Conservation (phyloP, 352 stramenopile species). For the Pythium dissotocum region DNA sequence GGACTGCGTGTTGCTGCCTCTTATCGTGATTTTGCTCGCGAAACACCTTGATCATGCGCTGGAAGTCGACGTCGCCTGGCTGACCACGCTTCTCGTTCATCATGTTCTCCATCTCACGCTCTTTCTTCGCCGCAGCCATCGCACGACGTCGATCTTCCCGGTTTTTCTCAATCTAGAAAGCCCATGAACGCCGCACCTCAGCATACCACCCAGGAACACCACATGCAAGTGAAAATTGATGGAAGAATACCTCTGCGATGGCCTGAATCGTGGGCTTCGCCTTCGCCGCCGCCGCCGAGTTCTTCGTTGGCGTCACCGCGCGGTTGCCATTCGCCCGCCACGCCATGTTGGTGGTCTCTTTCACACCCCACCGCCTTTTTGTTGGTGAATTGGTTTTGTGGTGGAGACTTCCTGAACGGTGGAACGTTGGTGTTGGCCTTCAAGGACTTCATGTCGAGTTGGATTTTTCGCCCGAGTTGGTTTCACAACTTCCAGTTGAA, state of each 20-base stretch:
- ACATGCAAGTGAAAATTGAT: neutral
- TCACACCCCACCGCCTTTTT: neutral
- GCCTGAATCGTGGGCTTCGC: conserved; percentile 68
- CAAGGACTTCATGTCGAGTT: neutral
- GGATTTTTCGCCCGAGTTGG: conserved; percentile 6
- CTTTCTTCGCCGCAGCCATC: conserved; percentile 86
- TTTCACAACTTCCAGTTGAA: conserved; percentile 12
- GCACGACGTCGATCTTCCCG: conserved; percentile 78
- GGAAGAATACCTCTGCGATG: conserved; percentile 46
- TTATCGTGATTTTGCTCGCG: conserved; percentile 76
- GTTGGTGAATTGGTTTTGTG: neutral
- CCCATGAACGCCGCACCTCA: no score
- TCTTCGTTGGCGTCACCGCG: conserved; percentile 28
- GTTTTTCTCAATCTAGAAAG: conserved; percentile 77
- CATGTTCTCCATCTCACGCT: conserved; percentile 81
- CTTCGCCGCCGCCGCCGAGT: conserved; percentile 14
- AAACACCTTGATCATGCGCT: conserved; percentile 90
- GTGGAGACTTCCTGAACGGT: neutral
- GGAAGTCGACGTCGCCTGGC: conserved; percentile 90
- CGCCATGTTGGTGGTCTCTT: conserved; percentile 23
- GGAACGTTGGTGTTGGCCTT: neutral
- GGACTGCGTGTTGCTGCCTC: conserved; percentile 38
- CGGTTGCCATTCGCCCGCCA: conserved; percentile 35
- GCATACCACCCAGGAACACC: no score
- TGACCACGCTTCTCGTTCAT: conserved; percentile 80